Conservation (phyloP, 1,284 basidiomycete species). For the Fomes fomentarius region DNA sequence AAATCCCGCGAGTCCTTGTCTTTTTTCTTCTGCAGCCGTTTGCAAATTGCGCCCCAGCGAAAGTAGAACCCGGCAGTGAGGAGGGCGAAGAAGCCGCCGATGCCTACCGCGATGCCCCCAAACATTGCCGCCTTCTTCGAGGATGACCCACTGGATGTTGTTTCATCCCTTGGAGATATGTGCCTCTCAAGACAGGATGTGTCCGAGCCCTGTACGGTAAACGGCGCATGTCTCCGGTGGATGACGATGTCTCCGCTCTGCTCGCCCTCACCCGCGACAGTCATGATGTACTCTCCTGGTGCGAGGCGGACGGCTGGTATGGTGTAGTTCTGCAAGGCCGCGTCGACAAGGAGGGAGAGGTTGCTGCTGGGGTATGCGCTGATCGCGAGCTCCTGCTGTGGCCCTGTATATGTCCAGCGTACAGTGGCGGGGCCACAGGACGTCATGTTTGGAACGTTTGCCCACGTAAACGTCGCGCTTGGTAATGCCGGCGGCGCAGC, state of each 20-base stretch:
- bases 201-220: neutral
- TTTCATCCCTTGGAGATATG: neutral
- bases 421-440: constrained; percentile 20
- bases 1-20: neutral
- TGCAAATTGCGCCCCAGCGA: neutral
- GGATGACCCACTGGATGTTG: too few relatives aligned
- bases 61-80: constrained; percentile 2
- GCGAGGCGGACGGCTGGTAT: neutral
- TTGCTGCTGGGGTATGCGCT: neutral
- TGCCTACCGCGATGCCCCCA: constrained; percentile 1
- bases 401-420: constrained; percentile 20
- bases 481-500: neutral
- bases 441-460: constrained; percentile 11
- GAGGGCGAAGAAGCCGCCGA: neutral
- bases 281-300: constrained; percentile 1
- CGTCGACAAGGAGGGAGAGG: neutral
- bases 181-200: neutral
- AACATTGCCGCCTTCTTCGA: neutral
- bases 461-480: constrained; percentile 13
- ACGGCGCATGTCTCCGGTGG: neutral
- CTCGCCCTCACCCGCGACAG: neutral
- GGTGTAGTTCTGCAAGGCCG: neutral
- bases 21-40: neutral
- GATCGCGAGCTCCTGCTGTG: neutral
- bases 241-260: neutral